Evolutionary conservation across 1,139 yeast genomes (phyloP).

Genomic region (Pichia sp.): DNA sequence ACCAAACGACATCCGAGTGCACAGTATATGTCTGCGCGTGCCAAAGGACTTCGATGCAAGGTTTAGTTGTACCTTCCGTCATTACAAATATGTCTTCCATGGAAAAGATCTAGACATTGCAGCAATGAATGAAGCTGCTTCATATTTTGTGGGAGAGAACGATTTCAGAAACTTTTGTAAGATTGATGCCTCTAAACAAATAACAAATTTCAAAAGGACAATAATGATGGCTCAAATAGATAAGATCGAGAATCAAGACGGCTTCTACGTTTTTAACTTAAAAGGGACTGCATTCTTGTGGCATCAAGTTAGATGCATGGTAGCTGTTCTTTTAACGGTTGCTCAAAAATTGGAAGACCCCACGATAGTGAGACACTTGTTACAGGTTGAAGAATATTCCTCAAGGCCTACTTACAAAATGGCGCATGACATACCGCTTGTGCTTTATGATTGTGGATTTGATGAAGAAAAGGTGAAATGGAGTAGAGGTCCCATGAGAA

Average conservation of each 20-base stretch:
- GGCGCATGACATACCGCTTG: slow-evolving; percentile 90
- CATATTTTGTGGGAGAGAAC: slow-evolving; percentile 60
- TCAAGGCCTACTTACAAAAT: slow-evolving; percentile 76
- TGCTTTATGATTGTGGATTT: slow-evolving; percentile 81
- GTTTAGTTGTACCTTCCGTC: slow-evolving; percentile 78
- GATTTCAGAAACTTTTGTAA: slow-evolving; percentile 95
- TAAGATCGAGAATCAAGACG: slow-evolving; percentile 28
- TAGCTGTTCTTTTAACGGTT: slow-evolving; percentile 69
- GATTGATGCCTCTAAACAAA: slow-evolving; percentile 89
- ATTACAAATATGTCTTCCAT: slow-evolving; percentile 74
- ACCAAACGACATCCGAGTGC: slow-evolving; percentile 79
- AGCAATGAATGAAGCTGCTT: slow-evolving; percentile 66
- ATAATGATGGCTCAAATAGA: slow-evolving; percentile 48
- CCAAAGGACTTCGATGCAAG: slow-evolving; percentile 85
- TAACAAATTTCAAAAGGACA: slow-evolving; percentile 61
- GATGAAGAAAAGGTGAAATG: slow-evolving; percentile 54
- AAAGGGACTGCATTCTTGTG: slow-evolving; percentile 89
- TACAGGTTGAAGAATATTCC: slow-evolving; percentile 54
- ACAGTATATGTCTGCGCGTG: slow-evolving; percentile 76
- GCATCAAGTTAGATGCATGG: slow-evolving; percentile 98
- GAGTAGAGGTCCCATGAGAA: slow-evolving; percentile 29
- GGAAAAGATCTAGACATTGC: slow-evolving; percentile 51
- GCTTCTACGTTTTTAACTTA: slow-evolving; percentile 63
- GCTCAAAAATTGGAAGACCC: slow-evolving; percentile 74
- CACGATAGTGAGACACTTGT: slow-evolving; percentile 45